Evolutionary conservation across 495 filamentous ascomycete genomes (phyloP), one percentile per base, ranked within the genome.

Genomic region (Penicillium odoratum): DNA sequence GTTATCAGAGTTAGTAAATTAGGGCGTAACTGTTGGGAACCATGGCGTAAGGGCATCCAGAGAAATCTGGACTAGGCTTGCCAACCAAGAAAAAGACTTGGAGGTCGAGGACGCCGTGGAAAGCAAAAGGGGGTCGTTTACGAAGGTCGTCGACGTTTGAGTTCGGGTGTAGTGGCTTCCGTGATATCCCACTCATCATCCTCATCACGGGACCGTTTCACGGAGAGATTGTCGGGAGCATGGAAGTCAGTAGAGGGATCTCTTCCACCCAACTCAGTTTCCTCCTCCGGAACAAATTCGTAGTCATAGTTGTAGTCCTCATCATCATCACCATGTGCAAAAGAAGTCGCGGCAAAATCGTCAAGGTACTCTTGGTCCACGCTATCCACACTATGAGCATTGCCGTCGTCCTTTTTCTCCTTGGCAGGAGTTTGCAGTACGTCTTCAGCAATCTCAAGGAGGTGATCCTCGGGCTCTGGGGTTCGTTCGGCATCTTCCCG

Each of bases 361-460:
- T 68, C 66, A 16, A 25, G 25, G 7, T 57, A 44, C 18, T 59
- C 33, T 26, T 54, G 48, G 45, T 63, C 51, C 53, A 68, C 58
- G 45, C 51, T 28, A 47, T 63, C 51, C 53, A 68, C 58, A 47
- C 51, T 28, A n/a, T 70, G 67, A 44, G 62, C 50, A 42, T 57
- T 42, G 9, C 74, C 68, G 26, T 64, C 48, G 25, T 53, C 29
- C 26, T 58, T 54, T 15, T n/a, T 18, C 51, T 58, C 45, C 55
- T 69, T 62, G 28, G 48, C 45, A 48, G 68, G 57, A 36, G 54
- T 71, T 25, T 71, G 60, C 57, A 73, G 56, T n/a, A 71, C 26
- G 31, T 75, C 70, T 45, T 72, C 71, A 46, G 64, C 60, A 40
- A 67, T 64, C 49, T 58, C 70, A 50, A 76, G 61, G 30, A 73